A percentile compares a stretch with the other conserved stretches of the same genome.
Conservation (phyloP, 2,329 filamentous ascomycete genomes). For the Phyllosticta citrichinensis region DNA sequence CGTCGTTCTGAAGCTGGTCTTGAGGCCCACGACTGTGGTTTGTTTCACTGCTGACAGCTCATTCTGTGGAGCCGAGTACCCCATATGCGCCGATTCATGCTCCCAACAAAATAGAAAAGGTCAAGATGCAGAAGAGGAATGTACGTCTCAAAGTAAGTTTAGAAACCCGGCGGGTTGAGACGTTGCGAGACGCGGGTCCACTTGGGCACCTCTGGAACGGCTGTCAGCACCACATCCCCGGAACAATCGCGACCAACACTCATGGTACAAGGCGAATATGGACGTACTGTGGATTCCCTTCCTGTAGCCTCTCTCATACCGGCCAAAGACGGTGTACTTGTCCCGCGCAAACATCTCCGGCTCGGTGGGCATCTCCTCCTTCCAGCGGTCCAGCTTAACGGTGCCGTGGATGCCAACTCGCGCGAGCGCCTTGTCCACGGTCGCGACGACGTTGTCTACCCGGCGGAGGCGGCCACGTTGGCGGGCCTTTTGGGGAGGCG, state of each 20-base stretch:
- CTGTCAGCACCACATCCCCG: not conserved
- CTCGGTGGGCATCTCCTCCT: conserved; percentile 90
- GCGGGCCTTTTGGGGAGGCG: conserved; percentile 77
- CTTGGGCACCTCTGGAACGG: conserved; percentile 38
- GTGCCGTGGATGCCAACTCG: conserved; percentile 54
- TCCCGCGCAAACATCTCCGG: conserved; percentile 90
- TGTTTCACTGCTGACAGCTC: too few species aligned
- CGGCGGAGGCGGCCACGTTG: conserved; percentile 73
- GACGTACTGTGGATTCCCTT: conserved; percentile 94
- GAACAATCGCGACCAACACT: not conserved
- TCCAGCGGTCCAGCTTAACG: conserved; percentile 81
- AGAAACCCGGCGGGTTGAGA: conserved; percentile 91
- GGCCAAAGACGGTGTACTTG: conserved; percentile 97
- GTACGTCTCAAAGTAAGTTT: conserved; percentile 23
- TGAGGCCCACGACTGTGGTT: too few species aligned
- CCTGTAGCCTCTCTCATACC: conserved; percentile 88
- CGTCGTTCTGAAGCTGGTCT: too few species aligned
- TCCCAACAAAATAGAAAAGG: not conserved
- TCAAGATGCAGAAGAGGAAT: not conserved
- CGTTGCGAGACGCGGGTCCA: conserved; percentile 95
- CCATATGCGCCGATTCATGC: not conserved
- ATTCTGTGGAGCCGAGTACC: not conserved
- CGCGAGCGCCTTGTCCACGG: conserved; percentile 66
- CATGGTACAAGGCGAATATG: not conserved
- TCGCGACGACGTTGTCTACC: conserved; percentile 80